These are phyloP conservation scores for Melanogaster broomeanus DNA, from an alignment of 768 basidiomycete species.

Conservation along the genomic window DNA sequence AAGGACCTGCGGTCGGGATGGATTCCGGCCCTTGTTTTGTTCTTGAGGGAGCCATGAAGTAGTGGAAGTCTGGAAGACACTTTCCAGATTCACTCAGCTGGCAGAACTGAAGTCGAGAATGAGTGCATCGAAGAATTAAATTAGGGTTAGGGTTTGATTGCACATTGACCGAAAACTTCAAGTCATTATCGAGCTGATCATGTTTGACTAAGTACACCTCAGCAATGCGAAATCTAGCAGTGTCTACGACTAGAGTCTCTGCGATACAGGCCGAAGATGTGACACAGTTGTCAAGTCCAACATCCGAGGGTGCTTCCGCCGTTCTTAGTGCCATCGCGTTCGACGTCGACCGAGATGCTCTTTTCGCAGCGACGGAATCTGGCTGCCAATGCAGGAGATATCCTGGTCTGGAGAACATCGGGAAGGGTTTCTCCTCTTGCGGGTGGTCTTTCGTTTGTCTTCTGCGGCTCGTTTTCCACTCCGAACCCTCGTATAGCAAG, in stretches of 20 bases:
- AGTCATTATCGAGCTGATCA: background rate
- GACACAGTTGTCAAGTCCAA: slow-evolving; percentile 11
- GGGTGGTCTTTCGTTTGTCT: slow-evolving; percentile 12
- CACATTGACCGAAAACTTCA: background rate
- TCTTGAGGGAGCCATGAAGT: slow-evolving; percentile 20
- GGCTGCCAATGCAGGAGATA: slow-evolving; percentile 53
- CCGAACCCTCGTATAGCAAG: slow-evolving; percentile 52
- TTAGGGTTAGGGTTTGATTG: slow-evolving; percentile 16
- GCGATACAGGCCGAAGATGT: slow-evolving; percentile 16
- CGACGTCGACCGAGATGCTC: slow-evolving; percentile 63
- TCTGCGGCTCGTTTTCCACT: slow-evolving; percentile 23
- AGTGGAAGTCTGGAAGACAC: background rate
- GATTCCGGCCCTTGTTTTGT: slow-evolving; percentile 1
- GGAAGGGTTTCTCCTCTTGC: slow-evolving; percentile 12
- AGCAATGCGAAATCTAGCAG: slow-evolving; percentile 58
- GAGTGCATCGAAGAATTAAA: slow-evolving; percentile 3
- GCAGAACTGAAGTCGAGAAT: no score
- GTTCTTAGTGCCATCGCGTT: slow-evolving; percentile 50
- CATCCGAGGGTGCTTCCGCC: slow-evolving; percentile 24
- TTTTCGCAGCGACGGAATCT: slow-evolving; percentile 64
- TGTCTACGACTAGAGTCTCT: slow-evolving; percentile 34
- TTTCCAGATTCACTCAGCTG: no score
- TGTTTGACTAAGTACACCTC: background rate
- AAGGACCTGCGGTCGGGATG: slow-evolving; percentile 8
- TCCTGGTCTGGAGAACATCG: slow-evolving; percentile 56